Conservation (phyloP, 306 rosid species). For the Rosa chinensis region DNA sequence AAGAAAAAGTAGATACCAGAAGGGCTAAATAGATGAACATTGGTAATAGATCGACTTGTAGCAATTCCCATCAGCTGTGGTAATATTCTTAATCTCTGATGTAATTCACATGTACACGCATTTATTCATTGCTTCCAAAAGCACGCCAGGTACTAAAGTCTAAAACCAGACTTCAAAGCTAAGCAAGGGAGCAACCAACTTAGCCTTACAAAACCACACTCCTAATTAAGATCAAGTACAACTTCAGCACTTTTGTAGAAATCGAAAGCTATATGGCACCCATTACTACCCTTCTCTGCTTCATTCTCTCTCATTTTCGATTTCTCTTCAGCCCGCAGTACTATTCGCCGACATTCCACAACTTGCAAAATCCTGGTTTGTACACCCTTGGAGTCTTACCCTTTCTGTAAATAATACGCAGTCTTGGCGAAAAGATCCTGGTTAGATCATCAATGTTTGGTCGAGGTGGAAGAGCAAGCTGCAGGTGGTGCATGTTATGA, state of each 20-base stretch:
- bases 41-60: not conserved
- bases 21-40: not conserved
- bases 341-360: not conserved
- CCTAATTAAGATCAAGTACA: not conserved
- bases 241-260: not conserved
- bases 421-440: not conserved
- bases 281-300: conserved; percentile 24
- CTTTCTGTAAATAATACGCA: not conserved
- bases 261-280: conserved; percentile 31
- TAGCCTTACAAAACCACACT: not conserved
- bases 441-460: not conserved
- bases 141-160: not conserved
- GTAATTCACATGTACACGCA: conserved; percentile 3
- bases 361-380: conserved; percentile 1
- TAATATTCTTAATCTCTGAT: not conserved
- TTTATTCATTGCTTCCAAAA: not conserved
- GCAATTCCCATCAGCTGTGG: not conserved
- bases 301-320: conserved; percentile 7
- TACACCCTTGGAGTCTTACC: conserved; percentile 3
- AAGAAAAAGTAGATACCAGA: not conserved
- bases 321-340: not conserved
- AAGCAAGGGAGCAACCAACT: conserved; percentile 23
- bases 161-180: not conserved
- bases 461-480: not conserved
- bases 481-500: not conserved